Evolutionary conservation across 225 moss, liverwort and hornwort species (phyloP).

Genomic region (Physcomitrium patens): DNA sequence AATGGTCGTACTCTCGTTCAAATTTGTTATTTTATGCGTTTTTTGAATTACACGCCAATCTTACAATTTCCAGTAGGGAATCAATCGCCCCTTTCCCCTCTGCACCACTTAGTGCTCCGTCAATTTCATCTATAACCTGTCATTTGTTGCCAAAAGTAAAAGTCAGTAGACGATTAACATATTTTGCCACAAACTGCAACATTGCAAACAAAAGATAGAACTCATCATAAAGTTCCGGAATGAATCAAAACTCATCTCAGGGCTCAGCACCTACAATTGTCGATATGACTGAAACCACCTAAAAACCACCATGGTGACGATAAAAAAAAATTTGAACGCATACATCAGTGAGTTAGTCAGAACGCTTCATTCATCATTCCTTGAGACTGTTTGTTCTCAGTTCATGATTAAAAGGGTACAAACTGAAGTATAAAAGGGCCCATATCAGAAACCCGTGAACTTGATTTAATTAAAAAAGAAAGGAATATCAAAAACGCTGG

Average conservation of each 20-base stretch:
- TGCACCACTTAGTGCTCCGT: slow-evolving; percentile 78
- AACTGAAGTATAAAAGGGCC: background rate
- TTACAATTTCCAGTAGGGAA: slow-evolving; percentile 85
- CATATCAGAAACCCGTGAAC: background rate
- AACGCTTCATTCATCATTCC: background rate
- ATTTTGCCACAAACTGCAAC: slow-evolving; percentile 13
- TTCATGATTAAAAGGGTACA: background rate
- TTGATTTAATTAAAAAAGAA: background rate
- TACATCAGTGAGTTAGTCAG: too few relatives aligned
- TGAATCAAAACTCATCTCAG: slow-evolving; percentile 11
- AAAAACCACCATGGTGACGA: background rate
- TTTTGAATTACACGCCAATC: slow-evolving; percentile 9
- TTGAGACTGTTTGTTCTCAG: slow-evolving; percentile 1
- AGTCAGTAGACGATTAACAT: slow-evolving; percentile 5
- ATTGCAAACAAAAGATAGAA: slow-evolving; percentile 6
- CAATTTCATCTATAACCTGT: slow-evolving; percentile 98
- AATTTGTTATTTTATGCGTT: background rate
- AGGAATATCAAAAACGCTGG: background rate
- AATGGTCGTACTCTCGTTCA: background rate
- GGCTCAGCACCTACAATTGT: slow-evolving; percentile 16
- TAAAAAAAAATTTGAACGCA: too few relatives aligned
- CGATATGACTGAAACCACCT: slow-evolving; percentile 12
- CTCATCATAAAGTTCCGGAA: background rate
- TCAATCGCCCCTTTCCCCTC: slow-evolving; percentile 94
- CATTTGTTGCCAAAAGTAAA: slow-evolving; percentile 17